Base-by-base conservation (phyloP, 208 protist species). In the Crithidia sp. region DNA sequence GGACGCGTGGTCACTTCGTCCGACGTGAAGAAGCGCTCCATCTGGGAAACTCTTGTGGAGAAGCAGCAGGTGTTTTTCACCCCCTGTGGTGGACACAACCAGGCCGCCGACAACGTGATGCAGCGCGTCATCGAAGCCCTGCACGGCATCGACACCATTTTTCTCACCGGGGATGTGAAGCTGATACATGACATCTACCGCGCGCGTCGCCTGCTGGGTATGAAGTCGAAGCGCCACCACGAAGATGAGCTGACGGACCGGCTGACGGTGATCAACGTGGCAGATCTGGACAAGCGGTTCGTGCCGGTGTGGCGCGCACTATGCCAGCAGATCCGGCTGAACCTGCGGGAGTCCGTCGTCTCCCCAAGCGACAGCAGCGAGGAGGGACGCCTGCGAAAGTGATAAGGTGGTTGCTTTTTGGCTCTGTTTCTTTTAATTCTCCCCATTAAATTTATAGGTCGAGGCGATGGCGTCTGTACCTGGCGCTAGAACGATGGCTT, bases 71-170 rank as follows among this genome's bases (percentile, higher is more conserved):
- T 70, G 7, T 74, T 71, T 52, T 91, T 96, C 59, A 95, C 90
- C 0, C 85, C 90, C 0, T 96, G 92, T 59, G 81, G 86, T n/a
- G 92, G 88, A 2, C 82, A 92, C 19, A 59, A 47, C 6, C 92
- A 96, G 62, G 92, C 79, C 3, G 92, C 86, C 2, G 92, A 96
- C 70, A 54, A 53, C 44, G 92, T 96, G 37, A 92, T 96, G 41
- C 45, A 85, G 49, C 76, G 84, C 28, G 84, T 93, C 10, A 60
- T 91, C 3, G 53, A 75, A 12, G 81, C 77, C 4, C 83, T 95
- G 41, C 75, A 77, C 12, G 74, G 77, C 7, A 39, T 79, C 4
- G 77, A 91, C 13, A 74, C 87, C 43, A 67, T 92, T 7, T 57
- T 86, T 13, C 67, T 94, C 2, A 93, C 84, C 2, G 88, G 89